phyloP scores from a whole-genome alignment of 352 stramenopile genomes.

The Peronosclerospora sorghi region DNA sequence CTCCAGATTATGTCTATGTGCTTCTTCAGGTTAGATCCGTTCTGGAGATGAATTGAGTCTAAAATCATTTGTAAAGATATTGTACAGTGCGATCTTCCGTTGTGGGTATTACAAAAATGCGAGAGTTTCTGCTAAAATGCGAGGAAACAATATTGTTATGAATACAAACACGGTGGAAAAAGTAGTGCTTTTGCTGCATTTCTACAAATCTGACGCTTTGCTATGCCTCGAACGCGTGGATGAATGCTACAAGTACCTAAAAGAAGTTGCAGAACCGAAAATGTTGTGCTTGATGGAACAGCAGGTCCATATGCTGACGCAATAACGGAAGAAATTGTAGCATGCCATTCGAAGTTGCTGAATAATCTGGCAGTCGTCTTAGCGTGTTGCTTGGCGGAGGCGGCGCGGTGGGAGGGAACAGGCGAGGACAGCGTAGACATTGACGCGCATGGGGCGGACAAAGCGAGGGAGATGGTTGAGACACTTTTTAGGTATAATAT shows the following conservation, averaged over 20 bases:
- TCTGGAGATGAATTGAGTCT: neutral
- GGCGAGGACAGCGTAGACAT: too few relatives aligned
- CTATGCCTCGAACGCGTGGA: constrained; percentile 62
- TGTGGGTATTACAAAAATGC: constrained; percentile 33
- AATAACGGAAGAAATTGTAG: constrained; percentile 16
- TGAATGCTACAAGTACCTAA: constrained; percentile 40
- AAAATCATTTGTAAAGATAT: neutral
- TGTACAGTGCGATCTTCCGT: constrained; percentile 35
- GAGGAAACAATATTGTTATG: neutral
- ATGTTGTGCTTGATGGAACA: constrained; percentile 8
- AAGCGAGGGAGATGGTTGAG: too few relatives aligned
- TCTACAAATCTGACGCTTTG: constrained; percentile 69
- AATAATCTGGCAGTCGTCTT: constrained; percentile 64
- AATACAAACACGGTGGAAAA: neutral
- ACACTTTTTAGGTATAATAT: too few relatives aligned
- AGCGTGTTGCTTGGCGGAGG: constrained; percentile 30
- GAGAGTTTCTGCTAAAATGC: constrained; percentile 18
- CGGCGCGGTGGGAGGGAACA: too few relatives aligned
- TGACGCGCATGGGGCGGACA: too few relatives aligned
- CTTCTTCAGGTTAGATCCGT: constrained; percentile 29
- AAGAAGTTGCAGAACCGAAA: constrained; percentile 20
- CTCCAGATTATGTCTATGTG: constrained; percentile 5
- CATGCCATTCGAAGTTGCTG: constrained; percentile 44
- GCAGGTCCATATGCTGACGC: neutral
- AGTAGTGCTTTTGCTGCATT: constrained; percentile 20